Conservation (phyloP, 2,329 filamentous ascomycete species). For the Colletotrichum magnum region DNA sequence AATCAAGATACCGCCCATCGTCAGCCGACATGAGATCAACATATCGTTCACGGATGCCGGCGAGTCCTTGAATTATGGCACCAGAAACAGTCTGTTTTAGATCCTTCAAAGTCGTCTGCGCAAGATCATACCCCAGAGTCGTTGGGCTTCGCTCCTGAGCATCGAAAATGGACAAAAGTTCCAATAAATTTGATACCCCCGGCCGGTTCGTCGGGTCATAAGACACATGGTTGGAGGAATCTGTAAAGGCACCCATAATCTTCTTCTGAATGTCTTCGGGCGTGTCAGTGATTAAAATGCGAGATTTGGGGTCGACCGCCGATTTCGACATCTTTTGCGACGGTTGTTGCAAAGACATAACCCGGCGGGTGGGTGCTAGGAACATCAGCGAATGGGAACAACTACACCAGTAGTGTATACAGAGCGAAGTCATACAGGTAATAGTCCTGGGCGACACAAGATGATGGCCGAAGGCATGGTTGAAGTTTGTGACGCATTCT, state of each 20-base stretch:
- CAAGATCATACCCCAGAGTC: slow-evolving; percentile 57
- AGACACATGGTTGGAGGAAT: slow-evolving; percentile 75
- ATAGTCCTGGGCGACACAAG: slow-evolving; percentile 79
- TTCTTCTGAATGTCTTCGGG: slow-evolving; percentile 76
- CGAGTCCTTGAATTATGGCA: slow-evolving; percentile 67
- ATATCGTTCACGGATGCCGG: slow-evolving; percentile 70
- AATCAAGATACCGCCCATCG: slow-evolving; percentile 67
- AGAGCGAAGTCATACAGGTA: slow-evolving; percentile 67
- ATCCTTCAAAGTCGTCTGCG: slow-evolving; percentile 53
- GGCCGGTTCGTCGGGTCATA: slow-evolving; percentile 81
- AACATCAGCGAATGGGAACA: neutral
- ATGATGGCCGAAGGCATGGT: slow-evolving; percentile 77
- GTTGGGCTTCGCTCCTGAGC: slow-evolving; percentile 53
- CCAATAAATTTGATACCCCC: slow-evolving; percentile 89
- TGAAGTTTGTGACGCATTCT: slow-evolving; percentile 89
- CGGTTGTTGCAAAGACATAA: slow-evolving; percentile 91
- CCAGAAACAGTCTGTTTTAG: slow-evolving; percentile 70
- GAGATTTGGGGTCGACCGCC: slow-evolving; percentile 76
- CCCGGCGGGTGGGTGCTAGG: slow-evolving; percentile 81
- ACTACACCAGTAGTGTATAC: neutral
- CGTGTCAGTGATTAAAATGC: slow-evolving; percentile 86
- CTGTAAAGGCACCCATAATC: slow-evolving; percentile 82
- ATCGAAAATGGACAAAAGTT: slow-evolving; percentile 82
- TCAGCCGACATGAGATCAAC: slow-evolving; percentile 62
- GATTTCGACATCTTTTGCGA: slow-evolving; percentile 96